Percentiles rank a stretch among this genome's conserved stretches.
These are phyloP conservation scores for Phytophthora sojae DNA, from an alignment of 352 stramenopile species.

Conservation along the genomic window DNA sequence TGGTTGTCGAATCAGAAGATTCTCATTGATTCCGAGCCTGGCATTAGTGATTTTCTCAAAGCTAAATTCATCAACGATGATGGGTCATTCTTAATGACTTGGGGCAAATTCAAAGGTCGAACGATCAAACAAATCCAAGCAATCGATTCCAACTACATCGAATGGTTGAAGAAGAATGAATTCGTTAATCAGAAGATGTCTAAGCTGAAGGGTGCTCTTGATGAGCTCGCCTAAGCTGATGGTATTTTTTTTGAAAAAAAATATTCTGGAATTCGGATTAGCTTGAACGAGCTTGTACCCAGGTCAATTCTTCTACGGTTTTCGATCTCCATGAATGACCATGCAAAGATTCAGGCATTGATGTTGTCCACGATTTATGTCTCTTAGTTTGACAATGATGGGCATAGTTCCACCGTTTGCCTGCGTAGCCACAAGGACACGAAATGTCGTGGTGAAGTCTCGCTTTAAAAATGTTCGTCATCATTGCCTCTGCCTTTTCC, in stretches of 20 bases:
- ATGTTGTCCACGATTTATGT: no score
- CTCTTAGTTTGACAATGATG: no score
- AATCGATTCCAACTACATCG: constrained; percentile 5
- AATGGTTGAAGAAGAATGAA: constrained; percentile 11
- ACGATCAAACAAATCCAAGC: constrained; percentile 12
- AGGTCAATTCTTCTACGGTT: no score
- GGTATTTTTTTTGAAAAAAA: background rate
- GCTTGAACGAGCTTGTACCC: no score
- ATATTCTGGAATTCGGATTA: background rate
- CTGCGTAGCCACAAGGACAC: no score
- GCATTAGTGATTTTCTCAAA: constrained; percentile 2
- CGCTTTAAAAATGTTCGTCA: no score
- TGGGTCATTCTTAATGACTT: constrained; percentile 1
- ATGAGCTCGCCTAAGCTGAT: constrained; percentile 5
- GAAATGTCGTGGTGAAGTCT: no score
- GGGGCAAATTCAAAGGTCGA: background rate
- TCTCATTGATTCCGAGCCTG: constrained; percentile 6
- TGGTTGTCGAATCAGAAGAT: constrained; percentile 21
- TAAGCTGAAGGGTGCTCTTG: constrained; percentile 7
- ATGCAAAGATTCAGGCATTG: no score
- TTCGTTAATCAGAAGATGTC: background rate
- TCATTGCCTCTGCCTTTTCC: no score
- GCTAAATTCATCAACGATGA: constrained; percentile 5
- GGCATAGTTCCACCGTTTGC: no score
- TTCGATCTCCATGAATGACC: no score